These are phyloP conservation scores for Citrus trifoliata DNA, from an alignment of 345 rosid genomes.

Conservation along the genomic window DNA sequence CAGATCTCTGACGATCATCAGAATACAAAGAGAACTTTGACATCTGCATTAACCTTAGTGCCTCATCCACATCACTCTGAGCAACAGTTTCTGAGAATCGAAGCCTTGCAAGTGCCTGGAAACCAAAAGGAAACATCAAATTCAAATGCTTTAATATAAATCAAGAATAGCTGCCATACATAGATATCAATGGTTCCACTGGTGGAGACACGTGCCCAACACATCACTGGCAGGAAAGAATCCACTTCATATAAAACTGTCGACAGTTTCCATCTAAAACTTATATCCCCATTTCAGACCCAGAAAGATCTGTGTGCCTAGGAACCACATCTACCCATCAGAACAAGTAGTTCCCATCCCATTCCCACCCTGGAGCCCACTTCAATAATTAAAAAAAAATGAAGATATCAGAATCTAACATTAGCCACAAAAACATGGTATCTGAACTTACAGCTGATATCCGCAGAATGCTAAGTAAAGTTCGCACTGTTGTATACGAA, in stretches of 20 bases:
- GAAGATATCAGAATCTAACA: not conserved
- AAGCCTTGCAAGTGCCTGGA: conserved; percentile 91
- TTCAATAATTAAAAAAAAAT: not conserved
- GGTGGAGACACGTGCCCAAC: not conserved
- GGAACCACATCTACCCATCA: conserved; percentile 6
- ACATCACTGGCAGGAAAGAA: not conserved
- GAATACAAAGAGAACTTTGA: conserved; percentile 94
- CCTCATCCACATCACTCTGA: conserved; percentile 98
- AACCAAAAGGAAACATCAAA: conserved; percentile 2
- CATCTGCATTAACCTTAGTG: conserved; percentile 97
- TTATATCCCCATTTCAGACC: not conserved
- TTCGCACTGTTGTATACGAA: conserved; percentile 92
- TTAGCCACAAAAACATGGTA: not conserved
- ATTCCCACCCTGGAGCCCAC: conserved; percentile 3
- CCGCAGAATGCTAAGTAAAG: conserved; percentile 90
- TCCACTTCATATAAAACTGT: not conserved
- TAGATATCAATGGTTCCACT: not conserved
- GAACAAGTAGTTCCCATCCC: not conserved
- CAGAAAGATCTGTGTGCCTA: not conserved
- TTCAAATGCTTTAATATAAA: conserved; percentile 1
- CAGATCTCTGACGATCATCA: conserved; percentile 85
- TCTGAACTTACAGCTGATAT: conserved; percentile 79
- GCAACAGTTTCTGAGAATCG: conserved; percentile 92
- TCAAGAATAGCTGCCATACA: not conserved
- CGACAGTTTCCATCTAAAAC: not conserved